Conservation (phyloP, 2,329 filamentous ascomycete species). For the Microcyclospora pomicola region DNA sequence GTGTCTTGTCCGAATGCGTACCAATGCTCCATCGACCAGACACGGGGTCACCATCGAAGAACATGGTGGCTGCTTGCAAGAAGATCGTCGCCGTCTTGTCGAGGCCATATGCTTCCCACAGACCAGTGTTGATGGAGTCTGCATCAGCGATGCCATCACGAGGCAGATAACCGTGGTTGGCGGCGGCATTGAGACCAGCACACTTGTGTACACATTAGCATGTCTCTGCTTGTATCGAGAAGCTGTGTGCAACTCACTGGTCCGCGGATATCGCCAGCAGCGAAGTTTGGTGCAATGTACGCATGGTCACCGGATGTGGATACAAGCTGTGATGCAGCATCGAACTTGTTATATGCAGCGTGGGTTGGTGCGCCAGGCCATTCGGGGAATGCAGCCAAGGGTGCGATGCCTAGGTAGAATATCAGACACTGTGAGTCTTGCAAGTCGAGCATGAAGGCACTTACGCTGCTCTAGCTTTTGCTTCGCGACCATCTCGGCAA, state of each 20-base stretch:
- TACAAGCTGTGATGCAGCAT: constrained; percentile 15
- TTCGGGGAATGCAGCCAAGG: constrained; percentile 10
- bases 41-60: constrained; percentile 12
- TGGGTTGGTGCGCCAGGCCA: constrained; percentile 11
- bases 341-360: constrained; percentile 13
- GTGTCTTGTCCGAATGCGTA: constrained; percentile 8
- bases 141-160: constrained; percentile 8
- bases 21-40: constrained; percentile 11
- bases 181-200: constrained; percentile 7
- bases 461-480: constrained; percentile 5
- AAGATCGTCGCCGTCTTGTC: constrained; percentile 12
- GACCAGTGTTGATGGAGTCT: constrained; percentile 11
- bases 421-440: too few species aligned
- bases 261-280: constrained; percentile 13
- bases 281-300: constrained; percentile 7
- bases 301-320: constrained; percentile 15
- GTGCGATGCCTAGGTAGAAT: not conserved
- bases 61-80: constrained; percentile 13
- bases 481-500: constrained; percentile 12
- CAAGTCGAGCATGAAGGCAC: not conserved
- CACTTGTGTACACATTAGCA: not conserved
- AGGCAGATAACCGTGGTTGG: constrained; percentile 18
- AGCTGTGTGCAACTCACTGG: constrained; percentile 13
- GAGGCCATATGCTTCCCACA: constrained; percentile 11
- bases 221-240: too few species aligned